A percentile compares a stretch with the other conserved stretches of the same genome.
These are phyloP conservation scores for Tetragonia tetragonoides DNA, from an alignment of 148 eudicot species.

Conservation along the genomic window DNA sequence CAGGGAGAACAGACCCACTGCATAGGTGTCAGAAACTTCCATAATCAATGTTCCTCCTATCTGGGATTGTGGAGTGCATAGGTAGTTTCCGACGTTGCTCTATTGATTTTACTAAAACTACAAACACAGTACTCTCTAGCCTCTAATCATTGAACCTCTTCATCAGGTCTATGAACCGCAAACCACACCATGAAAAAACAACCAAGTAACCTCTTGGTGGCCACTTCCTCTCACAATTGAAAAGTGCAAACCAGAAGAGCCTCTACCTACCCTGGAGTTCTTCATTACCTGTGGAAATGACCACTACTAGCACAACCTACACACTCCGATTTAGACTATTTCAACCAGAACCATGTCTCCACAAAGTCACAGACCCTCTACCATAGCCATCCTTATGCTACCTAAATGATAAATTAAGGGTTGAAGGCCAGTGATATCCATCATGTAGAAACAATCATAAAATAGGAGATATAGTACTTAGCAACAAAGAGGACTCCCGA, in stretches of 20 bases:
- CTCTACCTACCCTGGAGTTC: not conserved
- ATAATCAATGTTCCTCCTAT: not conserved
- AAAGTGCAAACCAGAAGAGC: not conserved
- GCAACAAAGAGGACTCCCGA: not conserved
- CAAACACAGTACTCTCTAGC: not conserved
- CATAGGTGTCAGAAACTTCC: not conserved
- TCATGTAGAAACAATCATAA: not conserved
- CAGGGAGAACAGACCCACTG: not conserved
- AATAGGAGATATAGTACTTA: not conserved
- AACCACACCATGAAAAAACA: not conserved
- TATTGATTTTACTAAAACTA: not conserved
- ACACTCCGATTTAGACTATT: not conserved
- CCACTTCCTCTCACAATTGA: not conserved
- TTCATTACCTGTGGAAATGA: not conserved
- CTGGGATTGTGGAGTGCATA: not conserved
- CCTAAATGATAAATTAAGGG: not conserved
- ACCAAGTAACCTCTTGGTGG: not conserved
- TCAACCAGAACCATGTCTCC: not conserved
- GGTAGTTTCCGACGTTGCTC: not conserved
- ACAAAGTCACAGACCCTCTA: not conserved
- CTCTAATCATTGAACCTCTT: not conserved
- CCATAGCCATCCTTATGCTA: not conserved
- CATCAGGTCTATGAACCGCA: not conserved
- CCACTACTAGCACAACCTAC: not conserved
- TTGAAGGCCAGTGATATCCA: not conserved